These are phyloP conservation scores for Cardamine occulta DNA, from an alignment of 345 rosid genomes.

Conservation along the genomic window DNA sequence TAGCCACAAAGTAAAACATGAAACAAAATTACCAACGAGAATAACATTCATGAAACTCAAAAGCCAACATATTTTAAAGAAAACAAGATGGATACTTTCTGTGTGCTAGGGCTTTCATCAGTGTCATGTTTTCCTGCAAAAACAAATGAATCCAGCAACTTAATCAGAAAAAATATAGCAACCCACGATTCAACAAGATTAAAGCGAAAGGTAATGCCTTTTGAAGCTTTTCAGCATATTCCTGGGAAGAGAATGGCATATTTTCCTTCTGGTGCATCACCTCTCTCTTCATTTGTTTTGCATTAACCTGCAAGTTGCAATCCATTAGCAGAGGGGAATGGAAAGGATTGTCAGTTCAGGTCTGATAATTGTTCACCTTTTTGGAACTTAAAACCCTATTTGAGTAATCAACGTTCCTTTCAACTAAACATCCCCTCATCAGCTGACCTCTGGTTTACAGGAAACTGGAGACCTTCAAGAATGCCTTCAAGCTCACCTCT, in stretches of 20 bases:
- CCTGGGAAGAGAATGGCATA: slow-evolving; percentile 42
- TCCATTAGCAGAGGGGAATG: not conserved
- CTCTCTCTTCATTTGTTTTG: slow-evolving; percentile 41
- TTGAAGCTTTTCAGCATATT: slow-evolving; percentile 54
- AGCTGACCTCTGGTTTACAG: not conserved
- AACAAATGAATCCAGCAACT: slow-evolving; percentile 22
- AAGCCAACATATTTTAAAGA: slow-evolving; percentile 21
- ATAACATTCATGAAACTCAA: slow-evolving; percentile 10
- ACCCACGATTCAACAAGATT: not conserved
- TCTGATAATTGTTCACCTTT: not conserved
- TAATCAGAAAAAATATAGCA: slow-evolving; percentile 11
- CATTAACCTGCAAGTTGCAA: slow-evolving; percentile 52
- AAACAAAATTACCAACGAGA: slow-evolving; percentile 4
- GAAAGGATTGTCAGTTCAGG: not conserved
- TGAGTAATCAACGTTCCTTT: slow-evolving; percentile 10
- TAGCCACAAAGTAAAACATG: slow-evolving; percentile 1
- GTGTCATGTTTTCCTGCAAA: slow-evolving; percentile 60
- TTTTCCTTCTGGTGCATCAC: slow-evolving; percentile 37
- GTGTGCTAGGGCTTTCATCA: slow-evolving; percentile 57
- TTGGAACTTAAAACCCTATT: slow-evolving; percentile 1
- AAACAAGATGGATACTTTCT: slow-evolving; percentile 53
- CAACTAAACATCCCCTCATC: slow-evolving; percentile 7
- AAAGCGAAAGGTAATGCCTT: slow-evolving; percentile 46
- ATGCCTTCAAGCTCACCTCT: not conserved
- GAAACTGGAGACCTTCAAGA: not conserved